Percentiles rank a stretch among this genome's conserved stretches.
phyloP scores from a whole-genome alignment of 2,329 filamentous ascomycete species.

The Neophaeococcomyces aloes region DNA sequence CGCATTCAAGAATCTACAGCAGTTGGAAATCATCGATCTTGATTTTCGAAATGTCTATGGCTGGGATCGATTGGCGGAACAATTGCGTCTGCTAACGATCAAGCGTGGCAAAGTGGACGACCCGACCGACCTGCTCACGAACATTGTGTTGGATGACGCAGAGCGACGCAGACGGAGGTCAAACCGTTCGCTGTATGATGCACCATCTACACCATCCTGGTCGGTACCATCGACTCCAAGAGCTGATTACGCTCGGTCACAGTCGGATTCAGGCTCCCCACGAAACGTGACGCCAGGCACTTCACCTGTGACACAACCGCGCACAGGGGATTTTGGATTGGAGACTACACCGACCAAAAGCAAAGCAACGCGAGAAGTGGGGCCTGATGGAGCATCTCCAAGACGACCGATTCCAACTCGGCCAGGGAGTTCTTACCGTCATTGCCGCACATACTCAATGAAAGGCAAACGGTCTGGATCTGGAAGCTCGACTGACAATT shows the following conservation, averaged over 20 bases:
- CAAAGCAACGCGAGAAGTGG: background rate
- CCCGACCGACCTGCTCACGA: conserved; percentile 75
- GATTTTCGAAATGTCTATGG: conserved; percentile 96
- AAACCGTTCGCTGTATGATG: conserved; percentile 58
- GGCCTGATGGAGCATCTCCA: conserved; percentile 69
- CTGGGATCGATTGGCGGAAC: conserved; percentile 89
- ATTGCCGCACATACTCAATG: conserved; percentile 54
- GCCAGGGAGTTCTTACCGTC: conserved; percentile 54
- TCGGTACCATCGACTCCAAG: conserved; percentile 49
- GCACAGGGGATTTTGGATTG: conserved; percentile 14
- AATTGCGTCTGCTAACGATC: conserved; percentile 77
- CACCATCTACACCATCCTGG: conserved; percentile 54
- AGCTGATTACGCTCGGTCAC: conserved; percentile 56
- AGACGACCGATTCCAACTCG: conserved; percentile 65
- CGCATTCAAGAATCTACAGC: conserved; percentile 92
- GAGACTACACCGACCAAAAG: conserved; percentile 12
- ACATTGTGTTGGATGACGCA: conserved; percentile 93
- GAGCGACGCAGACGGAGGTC: conserved; percentile 81
- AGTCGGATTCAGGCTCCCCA: conserved; percentile 59
- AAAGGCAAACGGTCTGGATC: conserved; percentile 81
- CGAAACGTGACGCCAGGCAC: conserved; percentile 31
- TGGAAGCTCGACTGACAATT: conserved; percentile 65
- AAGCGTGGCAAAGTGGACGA: conserved; percentile 84
- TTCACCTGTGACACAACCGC: background rate
- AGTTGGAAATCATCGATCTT: conserved; percentile 86